Percentiles rank a stretch among this genome's conserved stretches.
These are phyloP conservation scores for Chlorella ohadii DNA, from an alignment of 139 green algal species.

Conservation along the genomic window DNA sequence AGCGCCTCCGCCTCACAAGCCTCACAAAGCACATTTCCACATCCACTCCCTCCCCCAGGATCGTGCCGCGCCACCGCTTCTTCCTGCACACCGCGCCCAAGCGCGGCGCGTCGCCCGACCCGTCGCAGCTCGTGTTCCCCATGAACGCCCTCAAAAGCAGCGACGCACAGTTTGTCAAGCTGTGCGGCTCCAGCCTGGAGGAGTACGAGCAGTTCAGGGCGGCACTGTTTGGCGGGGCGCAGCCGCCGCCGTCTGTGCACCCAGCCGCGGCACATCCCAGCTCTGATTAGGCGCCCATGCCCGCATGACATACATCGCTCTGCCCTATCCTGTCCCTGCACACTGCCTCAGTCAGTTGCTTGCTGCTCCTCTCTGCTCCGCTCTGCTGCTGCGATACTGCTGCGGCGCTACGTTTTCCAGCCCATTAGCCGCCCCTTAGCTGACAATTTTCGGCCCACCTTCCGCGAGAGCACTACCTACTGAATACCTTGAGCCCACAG, in stretches of 20 bases:
- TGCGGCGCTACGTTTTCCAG: too few relatives aligned
- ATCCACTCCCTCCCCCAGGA: constrained; percentile 28
- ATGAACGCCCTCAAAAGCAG: constrained; percentile 56
- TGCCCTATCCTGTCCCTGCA: not conserved
- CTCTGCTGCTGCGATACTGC: too few relatives aligned
- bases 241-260: not conserved
- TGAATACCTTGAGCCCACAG: too few relatives aligned
- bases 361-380: too few relatives aligned
- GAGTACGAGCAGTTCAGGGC: constrained; percentile 58
- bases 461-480: too few relatives aligned
- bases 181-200: constrained; percentile 29
- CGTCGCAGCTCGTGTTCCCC: constrained; percentile 36
- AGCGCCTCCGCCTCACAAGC: too few relatives aligned
- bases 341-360: not conserved
- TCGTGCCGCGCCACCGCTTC: constrained; percentile 60
- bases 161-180: constrained; percentile 58
- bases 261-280: not conserved
- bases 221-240: not conserved
- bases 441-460: too few relatives aligned
- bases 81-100: constrained; percentile 36
- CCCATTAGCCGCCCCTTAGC: too few relatives aligned
- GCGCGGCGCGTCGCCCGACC: not conserved
- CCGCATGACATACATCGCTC: too few relatives aligned
- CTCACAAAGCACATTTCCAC: too few relatives aligned
- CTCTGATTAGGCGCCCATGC: too few relatives aligned